Conservation (phyloP, 2,329 filamentous ascomycete species). For the Aphanocladium album region DNA sequence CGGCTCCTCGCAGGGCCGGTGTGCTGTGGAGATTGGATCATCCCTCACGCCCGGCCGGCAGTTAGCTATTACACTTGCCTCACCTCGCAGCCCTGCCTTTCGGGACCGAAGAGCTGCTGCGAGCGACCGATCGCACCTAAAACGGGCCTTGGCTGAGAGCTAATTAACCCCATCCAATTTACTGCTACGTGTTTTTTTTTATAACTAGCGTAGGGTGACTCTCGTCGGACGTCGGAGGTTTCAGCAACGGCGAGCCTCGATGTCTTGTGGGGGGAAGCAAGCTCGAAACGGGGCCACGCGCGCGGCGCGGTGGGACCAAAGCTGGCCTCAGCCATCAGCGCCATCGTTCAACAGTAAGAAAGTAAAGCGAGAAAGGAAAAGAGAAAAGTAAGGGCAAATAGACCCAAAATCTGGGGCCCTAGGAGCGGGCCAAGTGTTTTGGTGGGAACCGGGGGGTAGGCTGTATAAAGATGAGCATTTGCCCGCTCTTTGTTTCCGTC, state of each 20-base stretch:
- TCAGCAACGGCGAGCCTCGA: not conserved
- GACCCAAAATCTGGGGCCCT: not conserved
- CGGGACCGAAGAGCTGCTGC: no score
- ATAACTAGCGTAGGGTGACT: no score
- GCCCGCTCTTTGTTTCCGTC: not conserved
- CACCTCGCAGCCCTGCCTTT: no score
- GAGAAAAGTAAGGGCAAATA: not conserved
- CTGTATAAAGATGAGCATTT: no score
- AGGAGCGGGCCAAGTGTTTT: not conserved
- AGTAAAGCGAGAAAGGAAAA: not conserved
- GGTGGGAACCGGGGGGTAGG: no score
- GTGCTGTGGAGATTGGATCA: not conserved
- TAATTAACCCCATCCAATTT: no score
- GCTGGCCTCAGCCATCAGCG: not conserved
- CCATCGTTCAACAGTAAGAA: not conserved
- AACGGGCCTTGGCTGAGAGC: no score
- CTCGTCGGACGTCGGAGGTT: not conserved
- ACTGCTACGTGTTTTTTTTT: no score
- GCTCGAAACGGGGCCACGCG: not conserved
- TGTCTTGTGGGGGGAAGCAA: not conserved
- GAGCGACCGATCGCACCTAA: no score
- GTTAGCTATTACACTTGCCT: no score
- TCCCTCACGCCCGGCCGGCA: no score
- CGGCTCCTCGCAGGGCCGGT: conserved; percentile 1
- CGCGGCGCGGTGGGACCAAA: not conserved